Evolutionary conservation across 2,329 filamentous ascomycete species (phyloP).

Genomic region (Hypoxylon sp.): DNA sequence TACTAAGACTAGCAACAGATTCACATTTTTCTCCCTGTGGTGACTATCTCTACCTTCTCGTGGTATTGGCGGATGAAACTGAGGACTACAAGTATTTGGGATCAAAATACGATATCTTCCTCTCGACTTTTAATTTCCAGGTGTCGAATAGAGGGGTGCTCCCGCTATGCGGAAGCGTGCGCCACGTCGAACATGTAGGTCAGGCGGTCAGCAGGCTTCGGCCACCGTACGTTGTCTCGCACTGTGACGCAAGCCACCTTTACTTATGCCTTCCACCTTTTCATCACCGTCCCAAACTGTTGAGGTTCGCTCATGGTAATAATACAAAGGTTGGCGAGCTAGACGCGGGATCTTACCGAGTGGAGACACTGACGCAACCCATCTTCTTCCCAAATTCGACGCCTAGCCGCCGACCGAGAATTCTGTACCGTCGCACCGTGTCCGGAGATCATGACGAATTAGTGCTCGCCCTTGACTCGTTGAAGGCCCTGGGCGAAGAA

Average conservation of each 20-base stretch:
- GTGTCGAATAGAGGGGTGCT: neutral
- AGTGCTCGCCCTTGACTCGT: neutral
- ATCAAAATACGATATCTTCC: slow-evolving; percentile 1
- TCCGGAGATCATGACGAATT: neutral
- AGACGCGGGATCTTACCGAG: neutral
- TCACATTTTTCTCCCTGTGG: slow-evolving; percentile 2
- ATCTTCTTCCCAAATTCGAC: slow-evolving; percentile 7
- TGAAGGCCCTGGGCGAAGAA: neutral
- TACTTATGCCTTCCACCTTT: slow-evolving; percentile 7
- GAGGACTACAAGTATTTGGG: neutral
- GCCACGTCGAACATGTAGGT: neutral
- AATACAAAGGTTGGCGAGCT: neutral
- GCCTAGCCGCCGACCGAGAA: neutral
- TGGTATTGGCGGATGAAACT: neutral
- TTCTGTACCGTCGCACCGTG: neutral
- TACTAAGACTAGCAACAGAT: neutral
- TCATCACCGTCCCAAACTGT: neutral
- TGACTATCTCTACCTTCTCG: neutral
- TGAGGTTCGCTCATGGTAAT: neutral
- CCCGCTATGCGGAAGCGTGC: neutral
- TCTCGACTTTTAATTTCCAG: neutral
- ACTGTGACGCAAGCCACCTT: neutral
- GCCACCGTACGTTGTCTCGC: neutral
- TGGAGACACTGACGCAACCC: neutral
- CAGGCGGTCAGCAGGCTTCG: neutral